Percentiles rank a stretch among this genome's conserved stretches.
These are phyloP conservation scores for Paramecium caudatum DNA, from an alignment of 73 alveolate species.

Conservation along the genomic window DNA sequence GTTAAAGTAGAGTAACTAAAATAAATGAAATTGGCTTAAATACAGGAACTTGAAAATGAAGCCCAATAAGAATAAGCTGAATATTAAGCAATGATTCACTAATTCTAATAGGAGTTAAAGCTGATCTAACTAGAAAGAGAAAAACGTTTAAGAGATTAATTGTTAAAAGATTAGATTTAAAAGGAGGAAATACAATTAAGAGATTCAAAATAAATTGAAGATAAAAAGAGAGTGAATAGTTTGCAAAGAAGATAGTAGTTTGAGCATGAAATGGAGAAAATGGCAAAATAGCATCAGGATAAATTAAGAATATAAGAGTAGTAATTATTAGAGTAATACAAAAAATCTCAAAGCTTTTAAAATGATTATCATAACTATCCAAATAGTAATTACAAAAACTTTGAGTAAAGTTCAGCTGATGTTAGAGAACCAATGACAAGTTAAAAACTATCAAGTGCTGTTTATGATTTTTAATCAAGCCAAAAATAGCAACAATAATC, in stretches of 20 bases:
- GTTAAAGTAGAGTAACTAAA: conserved; percentile 9
- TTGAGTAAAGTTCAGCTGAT: conserved; percentile 58
- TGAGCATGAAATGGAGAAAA: neutral
- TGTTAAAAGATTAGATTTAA: neutral
- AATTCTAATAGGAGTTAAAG: conserved; percentile 47
- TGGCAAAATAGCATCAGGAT: conserved; percentile 42
- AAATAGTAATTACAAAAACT: conserved; percentile 23
- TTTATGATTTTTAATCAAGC: conserved; percentile 58
- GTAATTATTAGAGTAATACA: conserved; percentile 19
- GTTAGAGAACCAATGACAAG: conserved; percentile 58
- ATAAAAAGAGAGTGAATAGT: conserved; percentile 33
- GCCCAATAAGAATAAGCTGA: conserved; percentile 48
- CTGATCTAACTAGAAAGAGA: conserved; percentile 63
- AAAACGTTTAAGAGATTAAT: conserved; percentile 43
- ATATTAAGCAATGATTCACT: conserved; percentile 7
- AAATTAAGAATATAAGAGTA: conserved; percentile 47
- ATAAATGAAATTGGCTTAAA: neutral
- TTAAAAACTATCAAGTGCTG: conserved; percentile 32
- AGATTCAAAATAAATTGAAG: neutral
- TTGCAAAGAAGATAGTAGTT: conserved; percentile 18
- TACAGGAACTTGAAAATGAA: conserved; percentile 4
- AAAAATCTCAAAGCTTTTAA: conserved; percentile 30
- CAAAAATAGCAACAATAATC: conserved; percentile 5
- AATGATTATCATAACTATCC: neutral
- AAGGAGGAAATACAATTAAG: conserved; percentile 5